Evolutionary conservation across 2,329 filamentous ascomycete genomes (phyloP).

Genomic region (Trichophaea hybrida): DNA sequence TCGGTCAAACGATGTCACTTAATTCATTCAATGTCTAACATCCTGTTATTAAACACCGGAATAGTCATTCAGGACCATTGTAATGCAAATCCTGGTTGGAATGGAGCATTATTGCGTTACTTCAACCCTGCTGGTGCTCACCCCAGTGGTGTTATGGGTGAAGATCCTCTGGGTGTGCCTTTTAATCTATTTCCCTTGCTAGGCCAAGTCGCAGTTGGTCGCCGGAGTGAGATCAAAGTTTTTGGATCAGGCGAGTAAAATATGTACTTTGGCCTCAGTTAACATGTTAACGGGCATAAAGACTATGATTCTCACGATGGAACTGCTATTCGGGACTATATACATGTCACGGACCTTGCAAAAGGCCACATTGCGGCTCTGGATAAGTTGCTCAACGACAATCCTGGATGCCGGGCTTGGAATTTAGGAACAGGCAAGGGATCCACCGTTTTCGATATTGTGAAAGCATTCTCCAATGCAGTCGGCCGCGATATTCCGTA

Average conservation of each 20-base stretch:
- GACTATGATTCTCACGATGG: slow-evolving; percentile 86
- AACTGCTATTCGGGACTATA: slow-evolving; percentile 94
- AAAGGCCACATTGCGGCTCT: slow-evolving; percentile 76
- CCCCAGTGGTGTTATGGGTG: slow-evolving; percentile 91
- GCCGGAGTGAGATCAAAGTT: slow-evolving; percentile 83
- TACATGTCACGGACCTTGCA: slow-evolving; percentile 84
- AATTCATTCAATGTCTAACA: background rate
- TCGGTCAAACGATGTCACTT: background rate
- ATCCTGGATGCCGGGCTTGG: slow-evolving; percentile 88
- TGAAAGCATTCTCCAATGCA: slow-evolving; percentile 79
- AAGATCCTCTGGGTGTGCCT: slow-evolving; percentile 88
- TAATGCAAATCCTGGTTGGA: slow-evolving; percentile 80
- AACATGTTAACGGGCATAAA: slow-evolving; percentile 30
- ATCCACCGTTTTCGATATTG: slow-evolving; percentile 92
- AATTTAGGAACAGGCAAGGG: slow-evolving; percentile 90
- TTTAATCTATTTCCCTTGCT: slow-evolving; percentile 91
- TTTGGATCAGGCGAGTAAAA: slow-evolving; percentile 70
- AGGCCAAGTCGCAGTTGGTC: slow-evolving; percentile 89
- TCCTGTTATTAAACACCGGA: background rate
- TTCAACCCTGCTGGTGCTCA: slow-evolving; percentile 96
- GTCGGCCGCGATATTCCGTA: slow-evolving; percentile 79
- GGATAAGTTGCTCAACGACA: slow-evolving; percentile 69
- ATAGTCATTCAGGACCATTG: slow-evolving; percentile 81
- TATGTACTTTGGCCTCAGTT: background rate
- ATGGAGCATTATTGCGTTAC: slow-evolving; percentile 83